Evolutionary conservation across 257 asterid species (phyloP), one percentile per base, ranked within the genome.

Genomic region (Jacaranda mimosifolia): DNA sequence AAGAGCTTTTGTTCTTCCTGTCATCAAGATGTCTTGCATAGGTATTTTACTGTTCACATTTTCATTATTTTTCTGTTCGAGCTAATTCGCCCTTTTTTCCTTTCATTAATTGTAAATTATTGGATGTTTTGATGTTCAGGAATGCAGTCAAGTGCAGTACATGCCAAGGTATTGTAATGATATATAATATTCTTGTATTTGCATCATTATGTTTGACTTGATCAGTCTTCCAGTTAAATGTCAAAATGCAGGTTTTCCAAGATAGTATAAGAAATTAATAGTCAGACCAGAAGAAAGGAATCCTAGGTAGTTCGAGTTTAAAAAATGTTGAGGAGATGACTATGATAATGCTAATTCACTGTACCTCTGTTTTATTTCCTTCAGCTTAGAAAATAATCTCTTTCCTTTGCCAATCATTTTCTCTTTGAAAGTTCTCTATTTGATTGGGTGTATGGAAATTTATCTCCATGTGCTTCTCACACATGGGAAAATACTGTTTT

Each of bases 91-190:
- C 62, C 64, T 63, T 68, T 76, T 35, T 35, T 58, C 35, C 3
- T 21, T 63, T 63, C 57, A 64, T 46, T 68, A 11, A 64, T 35
- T 71, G 35, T 52, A 74, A 63, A 70, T 18, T 49, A 38, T 73
- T 75, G 46, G 48, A 65, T 55, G 58, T 73, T 68, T 63, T 70
- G 63, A 72, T 57, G 63, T 72, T 64, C 87, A 89, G 94, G 91
- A 77, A 86, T 79, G 89, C 86, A n/a, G 85, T 89, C 76, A 83
- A 72, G 82, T 91, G 97, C 83, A 75, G 76, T 85, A 77, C 82
- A 65, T 91, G 97, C 77, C 81, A 91, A 89, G 97, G 97, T 91
- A 89, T 18, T 71, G 63, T 36, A 62, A 45, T 26, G 32, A 26
- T 2, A 26, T 38, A 17, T 66, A 64, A 39, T 77, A 48, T 56